Percentiles rank a stretch among this genome's conserved stretches.
phyloP scores from a whole-genome alignment of 768 basidiomycete species.

The Lentinus tigrinus region DNA sequence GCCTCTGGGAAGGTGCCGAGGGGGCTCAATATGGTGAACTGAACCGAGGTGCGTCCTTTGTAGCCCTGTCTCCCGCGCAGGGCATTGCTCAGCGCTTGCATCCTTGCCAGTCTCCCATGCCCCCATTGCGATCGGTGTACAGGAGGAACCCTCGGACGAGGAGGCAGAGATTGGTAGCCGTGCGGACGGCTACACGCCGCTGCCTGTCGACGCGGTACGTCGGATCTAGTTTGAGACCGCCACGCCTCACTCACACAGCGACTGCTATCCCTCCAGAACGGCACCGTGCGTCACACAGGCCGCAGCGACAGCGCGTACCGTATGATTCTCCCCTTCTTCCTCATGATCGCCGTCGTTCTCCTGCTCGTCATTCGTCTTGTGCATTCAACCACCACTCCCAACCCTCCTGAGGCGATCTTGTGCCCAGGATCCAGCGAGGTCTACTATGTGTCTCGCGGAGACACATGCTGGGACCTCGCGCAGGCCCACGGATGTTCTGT shows the following conservation, averaged over 20 bases:
- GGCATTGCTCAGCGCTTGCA: not conserved
- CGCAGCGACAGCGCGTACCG: conserved; percentile 42
- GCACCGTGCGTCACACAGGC: not conserved
- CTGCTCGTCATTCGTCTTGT: conserved; percentile 65
- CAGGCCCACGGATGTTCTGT: conserved; percentile 46
- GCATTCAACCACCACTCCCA: conserved; percentile 33
- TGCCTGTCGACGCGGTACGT: conserved; percentile 51
- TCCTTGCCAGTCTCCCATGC: conserved; percentile 9
- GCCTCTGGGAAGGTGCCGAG: conserved; percentile 53
- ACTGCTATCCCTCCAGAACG: conserved; percentile 13
- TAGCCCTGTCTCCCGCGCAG: not conserved
- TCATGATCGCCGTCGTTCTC: conserved; percentile 61
- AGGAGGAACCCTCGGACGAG: conserved; percentile 40
- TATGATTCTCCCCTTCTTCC: conserved; percentile 70
- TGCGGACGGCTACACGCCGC: conserved; percentile 54
- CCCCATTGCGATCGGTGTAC: conserved; percentile 21
- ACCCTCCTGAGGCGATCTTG: conserved; percentile 24
- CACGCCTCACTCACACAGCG: no score
- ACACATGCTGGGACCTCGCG: conserved; percentile 67
- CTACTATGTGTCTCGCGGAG: conserved; percentile 56
- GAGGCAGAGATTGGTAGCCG: conserved; percentile 50
- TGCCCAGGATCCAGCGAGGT: conserved; percentile 25
- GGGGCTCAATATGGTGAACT: conserved; percentile 63
- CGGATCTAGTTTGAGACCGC: no score
- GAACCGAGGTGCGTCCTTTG: conserved; percentile 33